phyloP scores from a whole-genome alignment of 2,329 filamentous ascomycete species.

The Aspergillus aculeatus region DNA sequence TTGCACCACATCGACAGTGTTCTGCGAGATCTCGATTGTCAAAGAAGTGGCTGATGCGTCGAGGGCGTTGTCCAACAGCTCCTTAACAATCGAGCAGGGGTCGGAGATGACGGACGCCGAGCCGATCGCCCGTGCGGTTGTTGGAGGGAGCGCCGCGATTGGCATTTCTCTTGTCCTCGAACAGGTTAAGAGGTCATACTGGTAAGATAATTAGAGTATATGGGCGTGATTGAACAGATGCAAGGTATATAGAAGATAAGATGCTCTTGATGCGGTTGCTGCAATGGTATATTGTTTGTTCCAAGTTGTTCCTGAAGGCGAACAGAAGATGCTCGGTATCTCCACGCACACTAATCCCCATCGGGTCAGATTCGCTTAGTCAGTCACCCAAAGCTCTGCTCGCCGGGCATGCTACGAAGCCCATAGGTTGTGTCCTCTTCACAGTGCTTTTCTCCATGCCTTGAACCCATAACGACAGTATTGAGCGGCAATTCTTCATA shows the following conservation, averaged over 20 bases:
- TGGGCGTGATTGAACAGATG: conserved; percentile 1
- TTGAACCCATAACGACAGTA: rapidly evolving
- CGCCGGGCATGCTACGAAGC: no score
- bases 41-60: conserved; percentile 61
- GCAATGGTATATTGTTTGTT: not conserved
- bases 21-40: conserved; percentile 57
- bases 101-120: conserved; percentile 59
- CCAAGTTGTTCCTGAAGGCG: not conserved
- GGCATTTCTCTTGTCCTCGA: conserved; percentile 38
- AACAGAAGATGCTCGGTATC: conserved; percentile 10
- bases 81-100: conserved; percentile 59
- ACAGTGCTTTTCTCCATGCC: no score
- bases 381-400: no score
- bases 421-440: no score
- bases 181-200: not conserved
- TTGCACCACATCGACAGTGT: conserved; percentile 62
- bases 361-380: not conserved
- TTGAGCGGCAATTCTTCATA: no score
- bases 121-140: conserved; percentile 52
- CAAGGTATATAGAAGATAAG: not conserved
- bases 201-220: not conserved
- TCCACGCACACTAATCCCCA: conserved; percentile 15
- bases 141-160: conserved; percentile 45
- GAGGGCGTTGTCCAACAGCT: conserved; percentile 67
- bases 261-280: not conserved